Base-by-base conservation (phyloP, 1,284 basidiomycete genomes). In the Heterobasidion occidentale region DNA sequence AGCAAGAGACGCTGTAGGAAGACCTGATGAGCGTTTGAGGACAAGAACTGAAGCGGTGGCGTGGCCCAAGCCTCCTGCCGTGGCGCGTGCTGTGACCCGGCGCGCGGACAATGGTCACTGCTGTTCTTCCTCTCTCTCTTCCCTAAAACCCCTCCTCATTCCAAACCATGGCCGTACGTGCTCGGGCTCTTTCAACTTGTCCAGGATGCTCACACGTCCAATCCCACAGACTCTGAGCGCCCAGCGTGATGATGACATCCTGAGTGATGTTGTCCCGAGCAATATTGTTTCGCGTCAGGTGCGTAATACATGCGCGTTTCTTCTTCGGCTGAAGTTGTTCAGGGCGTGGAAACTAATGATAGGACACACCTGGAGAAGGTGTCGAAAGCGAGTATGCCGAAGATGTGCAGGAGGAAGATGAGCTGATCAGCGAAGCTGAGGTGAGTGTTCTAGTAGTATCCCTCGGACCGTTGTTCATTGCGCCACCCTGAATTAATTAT, bases 251-350 rank as follows among this genome's bases (percentile, higher is more conserved):
- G 88, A 91, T 56, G 89, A 91, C 67, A 82, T 89, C 51, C 77
- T 91, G 58, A 90, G 87, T 65, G 88, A 91, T 67, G 77, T 91
- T 54, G 83, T 91, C 14, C 89, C 89, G 0, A 88, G 85, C 69
- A 90, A 90, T 66, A 88, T 90, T 59, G 86, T 90, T 53, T 91
- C 88, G 60, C 81, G 88, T 61, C 86, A 90, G 77, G 89, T 86
- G 65, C 56, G 72, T 64, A 9, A 33, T 38, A 36, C 53, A 38
- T 48, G 46, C 54, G 60, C 27, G 27, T 27, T 27, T 27, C 27
- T 27, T 27, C 27, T 27, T 54, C 35, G 20, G 2, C 7, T 48
- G 19, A 12, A 53, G 46, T 47, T 20, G 15, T 36, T 27, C 34
- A 47, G 20, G 11, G 36, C 20, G 17, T 8, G 19, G 19, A 51